Base-by-base conservation (phyloP, 2,329 filamentous ascomycete species). In the Sporothrix inflata region DNA sequence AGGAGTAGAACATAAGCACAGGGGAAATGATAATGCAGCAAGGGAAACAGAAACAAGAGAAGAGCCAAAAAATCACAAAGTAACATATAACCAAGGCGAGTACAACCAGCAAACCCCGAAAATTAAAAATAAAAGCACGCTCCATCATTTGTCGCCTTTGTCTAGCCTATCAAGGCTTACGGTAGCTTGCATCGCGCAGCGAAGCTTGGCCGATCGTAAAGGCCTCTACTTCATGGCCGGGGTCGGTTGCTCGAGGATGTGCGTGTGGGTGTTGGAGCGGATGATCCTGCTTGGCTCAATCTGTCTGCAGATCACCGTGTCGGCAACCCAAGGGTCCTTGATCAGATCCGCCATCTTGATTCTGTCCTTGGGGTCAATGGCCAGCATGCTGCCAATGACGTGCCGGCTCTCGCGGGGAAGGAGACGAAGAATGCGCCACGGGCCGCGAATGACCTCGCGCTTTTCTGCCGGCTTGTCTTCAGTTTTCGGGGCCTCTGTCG, bases 381-480 rank as follows among this genome's bases (percentile, higher is more conserved):
- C 94, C 47, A 99, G 87, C 96, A 99, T 99, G 72, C 92, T 88
- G 60, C 93, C 91, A 71, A 99, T 92, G 74, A 99, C 94, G 79
- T 95, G 91, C 69, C 96, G 87, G 75, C 92, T 97, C 82, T 98
- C 96, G 73, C 95, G 87, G 0, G 96, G 96, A 11, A 99, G 85
- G 47, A 98, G 85, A 55, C 96, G 89, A 40, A 99, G 84, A 57
- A 99, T 88, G 63, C 96, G 89, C 92, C 95, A 97, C 1, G 96
- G 96, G 0, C 96, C 96, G 78, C 94, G 93, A 76, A 99, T 97
- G 0, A 94, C 89, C 79, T 94, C 92, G 78, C 90, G 91, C 78
- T 88, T 90, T 45, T 89, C 87, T 1, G 76, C 78, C n/a, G 77
- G 71, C 69, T 73, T 73, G 21, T 72, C 73, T 75, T 83, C 78